Evolutionary conservation across 129 eudicot species (phyloP).

Genomic region (Arctium minus): DNA sequence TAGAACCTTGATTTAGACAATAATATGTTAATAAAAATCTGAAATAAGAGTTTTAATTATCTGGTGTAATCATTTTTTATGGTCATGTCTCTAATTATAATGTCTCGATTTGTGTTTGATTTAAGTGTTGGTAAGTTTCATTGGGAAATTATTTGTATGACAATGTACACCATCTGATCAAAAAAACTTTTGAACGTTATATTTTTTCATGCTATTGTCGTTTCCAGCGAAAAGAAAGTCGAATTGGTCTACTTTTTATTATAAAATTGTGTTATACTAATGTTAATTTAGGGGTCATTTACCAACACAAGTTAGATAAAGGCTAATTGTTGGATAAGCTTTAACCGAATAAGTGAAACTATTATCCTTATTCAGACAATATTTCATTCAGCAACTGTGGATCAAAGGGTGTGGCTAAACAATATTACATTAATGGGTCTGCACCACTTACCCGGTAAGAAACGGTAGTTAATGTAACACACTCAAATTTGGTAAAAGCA

Average conservation of each 20-base stretch:
- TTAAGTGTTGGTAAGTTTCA: background rate
- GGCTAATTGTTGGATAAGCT: background rate
- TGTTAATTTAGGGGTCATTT: too few species aligned
- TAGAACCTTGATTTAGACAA: background rate
- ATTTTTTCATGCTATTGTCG: background rate
- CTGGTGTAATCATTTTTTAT: too few species aligned
- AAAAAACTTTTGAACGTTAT: too few species aligned
- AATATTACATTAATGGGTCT: too few species aligned
- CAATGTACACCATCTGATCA: background rate
- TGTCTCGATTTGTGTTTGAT: background rate
- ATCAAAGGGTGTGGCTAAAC: background rate
- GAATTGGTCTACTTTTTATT: too few species aligned
- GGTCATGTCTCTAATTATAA: too few species aligned
- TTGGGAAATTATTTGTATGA: background rate
- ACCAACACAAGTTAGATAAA: too few species aligned
- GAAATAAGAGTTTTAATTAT: background rate
- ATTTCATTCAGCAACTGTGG: background rate
- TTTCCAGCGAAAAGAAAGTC: background rate
- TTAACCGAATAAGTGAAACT: background rate
- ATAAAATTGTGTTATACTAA: too few species aligned
- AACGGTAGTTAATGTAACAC: too few species aligned
- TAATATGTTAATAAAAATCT: too few species aligned
- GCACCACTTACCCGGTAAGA: too few species aligned
- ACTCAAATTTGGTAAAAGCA: too few species aligned
- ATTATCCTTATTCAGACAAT: background rate